A percentile compares a stretch with the other conserved stretches of the same genome.
phyloP scores from a whole-genome alignment of 148 eudicot species.

The Cornus controversa region DNA sequence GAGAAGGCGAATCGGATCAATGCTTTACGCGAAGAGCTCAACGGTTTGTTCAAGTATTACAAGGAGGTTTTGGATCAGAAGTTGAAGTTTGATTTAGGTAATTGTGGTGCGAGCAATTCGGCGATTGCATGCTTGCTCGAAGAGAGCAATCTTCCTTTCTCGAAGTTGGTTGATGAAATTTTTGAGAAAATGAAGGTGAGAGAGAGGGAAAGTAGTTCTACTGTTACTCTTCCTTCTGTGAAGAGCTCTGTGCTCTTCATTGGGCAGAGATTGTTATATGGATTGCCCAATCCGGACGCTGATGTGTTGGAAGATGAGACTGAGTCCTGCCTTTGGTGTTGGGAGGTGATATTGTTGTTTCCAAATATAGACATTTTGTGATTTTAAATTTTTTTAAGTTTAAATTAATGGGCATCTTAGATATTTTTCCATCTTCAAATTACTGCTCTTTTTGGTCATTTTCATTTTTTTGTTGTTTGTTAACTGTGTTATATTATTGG shows the following conservation, averaged over 20 bases:
- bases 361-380: neutral
- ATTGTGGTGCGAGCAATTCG: constrained; percentile 29
- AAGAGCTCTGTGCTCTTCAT: constrained; percentile 57
- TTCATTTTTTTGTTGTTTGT: neutral
- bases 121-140: constrained; percentile 69
- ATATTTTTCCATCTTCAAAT: neutral
- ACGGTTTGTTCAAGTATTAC: constrained; percentile 50
- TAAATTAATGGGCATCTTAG: neutral
- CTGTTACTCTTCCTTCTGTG: constrained; percentile 46
- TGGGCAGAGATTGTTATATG: constrained; percentile 75
- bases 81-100: constrained; percentile 16
- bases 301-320: constrained; percentile 85
- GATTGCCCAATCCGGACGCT: constrained; percentile 53
- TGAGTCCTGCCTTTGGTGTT: constrained; percentile 65
- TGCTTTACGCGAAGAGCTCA: constrained; percentile 42
- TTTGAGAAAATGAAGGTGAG: constrained; percentile 51
- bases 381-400: neutral
- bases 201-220: constrained; percentile 8
- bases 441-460: too few relatives aligned
- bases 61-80: constrained; percentile 37
- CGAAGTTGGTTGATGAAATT: constrained; percentile 56
- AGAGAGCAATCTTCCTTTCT: constrained; percentile 61
- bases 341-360: neutral
- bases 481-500: neutral
- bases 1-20: constrained; percentile 46